Base-by-base conservation (phyloP, 2,329 filamentous ascomycete species). In the Immersiporthe knoxdaviesiana region DNA sequence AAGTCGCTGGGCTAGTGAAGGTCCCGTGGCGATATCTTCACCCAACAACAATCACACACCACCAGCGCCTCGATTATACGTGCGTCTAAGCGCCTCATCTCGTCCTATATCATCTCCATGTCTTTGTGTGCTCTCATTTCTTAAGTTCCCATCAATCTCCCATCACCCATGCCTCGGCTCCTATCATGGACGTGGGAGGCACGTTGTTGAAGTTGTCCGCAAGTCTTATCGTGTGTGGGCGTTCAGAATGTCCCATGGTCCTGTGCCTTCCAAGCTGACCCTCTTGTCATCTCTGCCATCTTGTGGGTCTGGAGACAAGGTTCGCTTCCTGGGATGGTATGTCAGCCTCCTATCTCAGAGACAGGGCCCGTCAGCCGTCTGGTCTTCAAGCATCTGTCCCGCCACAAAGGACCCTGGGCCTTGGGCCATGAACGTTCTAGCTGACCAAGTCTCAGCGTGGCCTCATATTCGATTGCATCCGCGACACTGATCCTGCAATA, bases 281-380 rank as follows among this genome's bases (percentile, higher is more conserved):
- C 88, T 93, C 70, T 83, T 95, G 67, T 88, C 87, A 18, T 82
- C 86, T 68, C 80, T 94, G 18, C 81, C 85, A 3, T 76, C 77
- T 64, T 81, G 82, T 63, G 76, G 81, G n/a, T 72, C 81, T 18
- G 87, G 87, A 54, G 87, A 89, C n/a, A 98, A 98, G 81, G 91
- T 97, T 71, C 90, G 95, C 71, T 97, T 98, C 79, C 81, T 98
- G 64, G 94, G 93, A 79, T 97, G 94, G 95, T 97, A 85, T 81
- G 89, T 81, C 63, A 54, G 54, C 52, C 39, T 68, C 16, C 41
- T 41, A n/a, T 27, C 12, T 18, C 12, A 62, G 21, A 24, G 27
- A 50, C 16, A 47, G 7, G 14, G 39, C 27, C n/a, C 18, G 10
- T n/a, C 47, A 16, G 37, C 24, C 30, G 24, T 35, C 3, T 5